Base-by-base conservation (phyloP, 2,329 filamentous ascomycete species). In the Ophiostoma sp. region DNA sequence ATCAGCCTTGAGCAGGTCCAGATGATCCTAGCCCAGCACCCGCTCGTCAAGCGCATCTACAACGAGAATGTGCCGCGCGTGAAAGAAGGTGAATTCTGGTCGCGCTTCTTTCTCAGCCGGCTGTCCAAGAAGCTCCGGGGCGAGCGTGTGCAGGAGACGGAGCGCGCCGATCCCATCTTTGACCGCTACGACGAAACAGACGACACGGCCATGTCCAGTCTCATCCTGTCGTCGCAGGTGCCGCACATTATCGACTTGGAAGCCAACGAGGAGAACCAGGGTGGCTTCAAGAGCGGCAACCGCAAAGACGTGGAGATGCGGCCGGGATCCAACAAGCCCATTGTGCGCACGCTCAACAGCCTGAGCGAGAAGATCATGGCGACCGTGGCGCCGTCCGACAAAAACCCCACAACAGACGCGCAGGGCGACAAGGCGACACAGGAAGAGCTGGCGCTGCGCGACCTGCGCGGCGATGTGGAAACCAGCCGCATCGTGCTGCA, bases 191-290 rank as follows among this genome's bases (percentile, higher is more conserved):
- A 97, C 70, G 88, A 90, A 71, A 85, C 86, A 52, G 90, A 92
- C 72, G 90, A 93, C 74, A 84, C 84, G 41, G 78, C 82, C 27
- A 80, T 81, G 65, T 80, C 83, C 13, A 85, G 82, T 76, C 84
- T 83, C 73, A 82, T 87, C 67, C 81, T 86, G 73, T 82, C 89
- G 3, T 82, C 89, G 44, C 86, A 90, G 70, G 88, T 99, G 27
- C 94, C 95, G 0, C 89, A 94, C 75, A 94, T 96, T 73, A 94
- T 99, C 75, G 91, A 99, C 77, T 80, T 99, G 35, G 92, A 94
- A 77, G 95, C 90, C 39, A 99, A 99, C 76, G 95, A 98, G 80
- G 92, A 95, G 78, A 94, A 99, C 76, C 89, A 96, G 78, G 96
- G 93, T 75, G 92, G 94, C 69, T 87, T 90, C 76, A 89, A 86